Evolutionary conservation across 768 basidiomycete genomes (phyloP), one percentile per base, ranked within the genome.

Genomic region (Dentipellis fragilis): DNA sequence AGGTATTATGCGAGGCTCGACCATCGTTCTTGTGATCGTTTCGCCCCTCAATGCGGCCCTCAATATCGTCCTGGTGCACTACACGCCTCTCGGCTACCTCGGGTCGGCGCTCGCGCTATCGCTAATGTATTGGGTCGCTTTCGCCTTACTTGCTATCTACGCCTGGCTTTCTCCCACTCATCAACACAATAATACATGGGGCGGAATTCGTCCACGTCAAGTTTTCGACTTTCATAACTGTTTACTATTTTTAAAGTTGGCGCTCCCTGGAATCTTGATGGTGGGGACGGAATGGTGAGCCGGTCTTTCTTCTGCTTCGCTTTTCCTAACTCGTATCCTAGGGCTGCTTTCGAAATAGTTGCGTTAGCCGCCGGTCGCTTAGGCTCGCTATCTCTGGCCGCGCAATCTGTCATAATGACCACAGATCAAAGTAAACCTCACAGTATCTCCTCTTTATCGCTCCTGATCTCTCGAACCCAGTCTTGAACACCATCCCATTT

Each of bases 341-440:
- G 87, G 87, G 84, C 83, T 46, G 84, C 87, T 0, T 90, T 89
- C 60, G 88, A 90, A 64, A 87, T 89, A 39, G 87, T 89, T 10
- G 85, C 88, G 4, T 71, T 90, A 21, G 84, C 85, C 16, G 88
- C 88, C 3, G 88, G 86, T 4, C 75, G 80, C 17, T 72, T 90
- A 3, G 87, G 87, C 7, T 64, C 75, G n/a, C 65, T 85, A 35
- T 72, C 85, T 1, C 74, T 89, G 37, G 85, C 85, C 3, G 87
- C 85, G 1, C 88, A 90, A 61, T 83, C 84, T 0, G 80, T 87
- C 48, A 86, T 88, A 54, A 89, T 88, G 84, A 88, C 85, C 16
- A 80, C 83, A 5, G 88, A 90, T 63, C 85, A 87, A 68, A 83
- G 85, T 85, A 59, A 56, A 68, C 8, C 0, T 11, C 23, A 12